These are phyloP conservation scores for Plasmodium ovale DNA, from an alignment of 169 alveolate species.

Conservation along the genomic window DNA sequence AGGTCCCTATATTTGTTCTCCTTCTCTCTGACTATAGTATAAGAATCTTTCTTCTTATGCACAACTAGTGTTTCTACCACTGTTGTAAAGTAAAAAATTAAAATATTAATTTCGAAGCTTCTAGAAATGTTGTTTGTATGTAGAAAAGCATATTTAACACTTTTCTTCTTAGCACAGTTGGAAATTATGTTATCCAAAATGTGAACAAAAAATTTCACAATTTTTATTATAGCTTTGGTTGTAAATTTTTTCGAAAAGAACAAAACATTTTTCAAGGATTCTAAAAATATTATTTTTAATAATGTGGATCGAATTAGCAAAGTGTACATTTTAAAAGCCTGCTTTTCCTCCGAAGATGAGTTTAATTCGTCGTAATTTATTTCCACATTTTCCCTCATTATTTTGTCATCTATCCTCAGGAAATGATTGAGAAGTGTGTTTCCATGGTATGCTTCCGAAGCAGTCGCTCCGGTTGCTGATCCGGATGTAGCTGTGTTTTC, in stretches of 20 bases:
- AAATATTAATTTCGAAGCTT: slow-evolving; percentile 61
- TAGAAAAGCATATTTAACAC: background rate
- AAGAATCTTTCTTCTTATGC: slow-evolving; percentile 38
- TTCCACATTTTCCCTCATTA: slow-evolving; percentile 39
- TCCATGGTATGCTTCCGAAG: no score
- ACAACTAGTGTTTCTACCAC: slow-evolving; percentile 21
- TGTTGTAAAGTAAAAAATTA: slow-evolving; percentile 19
- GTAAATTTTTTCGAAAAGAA: slow-evolving; percentile 69
- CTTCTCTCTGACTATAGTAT: slow-evolving; percentile 64
- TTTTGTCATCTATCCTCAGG: slow-evolving; percentile 21
- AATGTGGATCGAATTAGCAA: slow-evolving; percentile 25
- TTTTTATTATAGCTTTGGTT: slow-evolving; percentile 54
- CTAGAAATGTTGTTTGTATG: slow-evolving; percentile 65
- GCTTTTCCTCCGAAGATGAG: slow-evolving; percentile 28
- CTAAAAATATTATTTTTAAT: slow-evolving; percentile 40
- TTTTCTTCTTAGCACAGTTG: slow-evolving; percentile 41
- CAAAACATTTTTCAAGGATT: slow-evolving; percentile 58
- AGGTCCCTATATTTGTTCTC: slow-evolving; percentile 7
- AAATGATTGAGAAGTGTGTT: slow-evolving; percentile 17
- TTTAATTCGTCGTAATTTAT: slow-evolving; percentile 15
- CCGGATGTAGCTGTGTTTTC: background rate
- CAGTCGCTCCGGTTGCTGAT: background rate
- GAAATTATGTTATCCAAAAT: slow-evolving; percentile 17
- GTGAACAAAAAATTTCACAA: slow-evolving; percentile 40
- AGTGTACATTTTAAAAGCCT: slow-evolving; percentile 9